A percentile compares a stretch with the other conserved stretches of the same genome.
These are phyloP conservation scores for Carallia brachiata DNA, from an alignment of 345 rosid species.

Conservation along the genomic window DNA sequence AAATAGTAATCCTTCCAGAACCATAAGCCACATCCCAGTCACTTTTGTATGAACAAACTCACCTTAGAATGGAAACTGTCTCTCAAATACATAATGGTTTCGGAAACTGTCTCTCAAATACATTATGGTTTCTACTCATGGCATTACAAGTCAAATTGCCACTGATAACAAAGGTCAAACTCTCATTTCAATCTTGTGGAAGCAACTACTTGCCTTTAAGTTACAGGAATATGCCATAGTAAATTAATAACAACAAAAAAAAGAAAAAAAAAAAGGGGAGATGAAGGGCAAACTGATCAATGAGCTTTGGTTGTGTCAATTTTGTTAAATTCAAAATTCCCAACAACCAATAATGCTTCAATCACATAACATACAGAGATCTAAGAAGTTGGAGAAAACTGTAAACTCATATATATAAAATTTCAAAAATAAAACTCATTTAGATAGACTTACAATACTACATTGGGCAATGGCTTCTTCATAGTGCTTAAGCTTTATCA, in stretches of 20 bases:
- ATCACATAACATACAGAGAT: not conserved
- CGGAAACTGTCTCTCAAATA: no score
- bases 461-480: conserved; percentile 92
- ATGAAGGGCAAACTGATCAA: no score
- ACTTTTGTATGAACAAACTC: no score
- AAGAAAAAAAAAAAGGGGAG: not conserved
- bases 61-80: no score
- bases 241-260: no score
- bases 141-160: no score
- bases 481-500: conserved; percentile 73
- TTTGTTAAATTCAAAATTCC: not conserved
- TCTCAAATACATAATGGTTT: no score
- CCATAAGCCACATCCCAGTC: not conserved
- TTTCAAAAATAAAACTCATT: not conserved
- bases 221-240: no score
- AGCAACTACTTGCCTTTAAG: no score
- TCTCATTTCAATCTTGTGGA: no score
- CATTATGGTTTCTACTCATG: no score
- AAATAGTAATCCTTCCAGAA: not conserved
- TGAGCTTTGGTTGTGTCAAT: not conserved
- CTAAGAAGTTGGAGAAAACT: not conserved
- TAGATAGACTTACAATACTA: conserved; percentile 49
- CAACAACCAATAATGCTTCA: not conserved
- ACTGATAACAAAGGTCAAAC: no score
- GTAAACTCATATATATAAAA: not conserved